Evolutionary conservation across 176 grass and related monocot species (phyloP).

Genomic region (Cocos nucifera): DNA sequence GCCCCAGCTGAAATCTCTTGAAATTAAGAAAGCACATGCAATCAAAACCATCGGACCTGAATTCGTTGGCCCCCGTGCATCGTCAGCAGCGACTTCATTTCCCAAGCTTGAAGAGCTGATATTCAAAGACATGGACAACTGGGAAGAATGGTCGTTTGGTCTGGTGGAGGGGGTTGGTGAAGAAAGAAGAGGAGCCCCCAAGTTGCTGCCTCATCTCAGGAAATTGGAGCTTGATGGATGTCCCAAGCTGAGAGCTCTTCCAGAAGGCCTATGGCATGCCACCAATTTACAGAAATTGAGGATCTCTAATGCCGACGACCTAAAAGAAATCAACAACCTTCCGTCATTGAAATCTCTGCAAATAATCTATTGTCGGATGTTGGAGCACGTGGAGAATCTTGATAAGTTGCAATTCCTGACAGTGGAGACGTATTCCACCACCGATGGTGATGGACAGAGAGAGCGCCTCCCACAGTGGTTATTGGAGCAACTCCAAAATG

Average conservation of each 20-base stretch:
- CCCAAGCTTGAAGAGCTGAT: constrained; percentile 23
- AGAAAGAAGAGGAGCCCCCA: no score
- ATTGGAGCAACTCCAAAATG: constrained; percentile 35
- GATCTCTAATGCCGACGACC: constrained; percentile 37
- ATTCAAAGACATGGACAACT: constrained; percentile 13
- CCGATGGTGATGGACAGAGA: constrained; percentile 67
- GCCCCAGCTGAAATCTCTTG: no score
- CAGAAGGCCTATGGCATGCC: constrained; percentile 6
- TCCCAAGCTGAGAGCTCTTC: constrained; percentile 28
- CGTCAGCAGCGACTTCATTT: no score
- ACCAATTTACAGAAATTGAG: constrained; percentile 25
- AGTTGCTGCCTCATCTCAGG: no score
- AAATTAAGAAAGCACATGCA: no score
- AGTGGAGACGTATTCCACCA: constrained; percentile 53
- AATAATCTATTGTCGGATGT: constrained; percentile 47
- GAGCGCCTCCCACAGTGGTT: constrained; percentile 68
- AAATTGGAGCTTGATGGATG: no score
- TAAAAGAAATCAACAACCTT: constrained; percentile 56
- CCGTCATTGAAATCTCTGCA: constrained; percentile 27
- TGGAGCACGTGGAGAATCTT: constrained; percentile 60
- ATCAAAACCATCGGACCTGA: no score
- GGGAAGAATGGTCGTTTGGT: no score
- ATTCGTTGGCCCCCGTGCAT: no score
- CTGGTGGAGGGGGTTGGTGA: constrained; percentile 31
- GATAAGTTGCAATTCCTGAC: constrained; percentile 24